Evolutionary conservation across 1,284 basidiomycete genomes (phyloP), one percentile per base, ranked within the genome.

Genomic region (Puccinia horiana): DNA sequence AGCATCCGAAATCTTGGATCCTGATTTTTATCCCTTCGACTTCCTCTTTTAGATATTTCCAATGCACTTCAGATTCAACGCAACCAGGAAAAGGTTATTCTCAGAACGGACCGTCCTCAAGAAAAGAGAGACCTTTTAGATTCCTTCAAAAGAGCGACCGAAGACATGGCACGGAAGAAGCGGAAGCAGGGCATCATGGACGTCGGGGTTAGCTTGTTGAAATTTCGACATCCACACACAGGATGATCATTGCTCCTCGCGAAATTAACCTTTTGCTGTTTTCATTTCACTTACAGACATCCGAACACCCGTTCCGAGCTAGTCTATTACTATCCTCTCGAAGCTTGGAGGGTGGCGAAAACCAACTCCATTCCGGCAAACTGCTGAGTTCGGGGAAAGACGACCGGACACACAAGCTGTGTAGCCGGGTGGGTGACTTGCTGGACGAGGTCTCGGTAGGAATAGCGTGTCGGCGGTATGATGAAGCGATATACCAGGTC

Each of bases 11-110:
- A 61, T 44, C 14, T 40, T 23, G 18, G 26, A 42, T 61, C n/a
- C 18, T 58, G 8, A 26, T 63, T n/a, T 63, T 76, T 37, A 76
- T 47, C 37, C 11, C n/a, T 42, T n/a, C 35, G 29, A 63, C 29
- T 44, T 47, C 47, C 40, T 9, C 35, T 26, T 58, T 16, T 69
- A 82, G 96, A 91, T 76, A 92, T 98, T 88, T 94, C 92, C 23
- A 97, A 98, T 85, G 96, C 97, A 0, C 93, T 99, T 90, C 98
- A 98, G 89, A 92, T 99, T 85, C 91, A 93, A 84, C 91, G 96
- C 78, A 92, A 93, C 11, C 96, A 96, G 87, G 96, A 98, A 88
- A 94, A 93, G 1, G 92, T 94, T 86, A 95, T 99, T 12, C 98
- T 95, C 87, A 91, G 95, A 49, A 94, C 94, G 0, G 93, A 96